Evolutionary conservation across 768 basidiomycete species (phyloP), one percentile per base, ranked within the genome.

Genomic region (Pisolithus orientalis): DNA sequence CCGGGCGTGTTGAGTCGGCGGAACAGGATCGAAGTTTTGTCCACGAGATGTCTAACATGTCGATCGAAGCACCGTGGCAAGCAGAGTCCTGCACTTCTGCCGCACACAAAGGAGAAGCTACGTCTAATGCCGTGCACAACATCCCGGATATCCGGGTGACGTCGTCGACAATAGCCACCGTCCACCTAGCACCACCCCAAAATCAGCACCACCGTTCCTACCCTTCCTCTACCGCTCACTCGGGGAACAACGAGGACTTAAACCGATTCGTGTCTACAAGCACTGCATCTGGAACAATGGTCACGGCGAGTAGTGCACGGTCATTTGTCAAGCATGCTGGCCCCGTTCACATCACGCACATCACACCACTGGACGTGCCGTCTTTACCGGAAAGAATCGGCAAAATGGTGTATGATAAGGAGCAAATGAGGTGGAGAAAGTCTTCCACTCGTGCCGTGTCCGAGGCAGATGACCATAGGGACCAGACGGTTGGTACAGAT

Each of bases 251-350:
- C 56, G 84, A 84, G 16, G 92, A 94, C 63, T 75, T 94, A 43
- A 90, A 87, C 61, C 86, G 94, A 25, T 91, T 90, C 62, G 90
- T 94, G 8, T 94, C 93, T 6, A 87, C 90, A 13, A 90, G 91
- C 61, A 94, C 93, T 8, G 77, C 82, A 31, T 90, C 88, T 4
- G 78, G 76, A 16, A 87, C 86, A 11, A 87, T 85, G 16, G 65
- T 87, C 47, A 87, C 85, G 10, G 72, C 79, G 4, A 82, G 82
- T 39, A 88, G 87, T 58, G 83, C 83, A 0, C 83, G 82, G 0
- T 93, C 92, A 4, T 93, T 89, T 63, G 82, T 87, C 39, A 95
- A 95, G 70, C 88, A 90, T 57, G 66, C 84, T 29, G 88, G 89
- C 5, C 85, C 88, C 3, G 78, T 81, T 37, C 87, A 87, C 57